Evolutionary conservation across 352 stramenopile genomes (phyloP).

Genomic region (Globisporangium yorkense): DNA sequence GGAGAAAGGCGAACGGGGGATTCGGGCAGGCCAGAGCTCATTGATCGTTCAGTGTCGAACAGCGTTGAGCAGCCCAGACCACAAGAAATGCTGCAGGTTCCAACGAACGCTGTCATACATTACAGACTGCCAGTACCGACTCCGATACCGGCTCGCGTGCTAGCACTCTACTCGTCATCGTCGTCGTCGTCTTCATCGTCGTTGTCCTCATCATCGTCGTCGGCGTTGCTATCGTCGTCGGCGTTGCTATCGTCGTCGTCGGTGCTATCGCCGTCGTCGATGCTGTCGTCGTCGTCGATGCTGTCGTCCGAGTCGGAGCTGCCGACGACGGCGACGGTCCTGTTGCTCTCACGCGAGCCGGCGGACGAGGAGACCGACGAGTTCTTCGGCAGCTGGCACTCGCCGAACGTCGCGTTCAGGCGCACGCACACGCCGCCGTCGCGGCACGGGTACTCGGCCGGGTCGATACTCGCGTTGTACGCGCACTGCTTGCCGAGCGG

Average conservation of each 20-base stretch:
- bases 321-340: slow-evolving; percentile 7
- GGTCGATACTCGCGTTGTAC: slow-evolving; percentile 50
- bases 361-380: slow-evolving; percentile 7
- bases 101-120: not conserved
- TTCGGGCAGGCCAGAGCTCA: no score
- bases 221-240: not conserved
- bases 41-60: no score
- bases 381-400: slow-evolving; percentile 20
- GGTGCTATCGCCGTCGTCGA: no score
- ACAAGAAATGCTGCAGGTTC: not conserved
- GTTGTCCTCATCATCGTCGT: not conserved
- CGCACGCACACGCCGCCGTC: slow-evolving; percentile 38
- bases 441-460: slow-evolving; percentile 48
- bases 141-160: not conserved
- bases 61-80: no score
- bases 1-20: no score
- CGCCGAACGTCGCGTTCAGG: slow-evolving; percentile 48
- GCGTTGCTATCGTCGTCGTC: not conserved
- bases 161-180: not conserved
- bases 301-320: slow-evolving; percentile 9
- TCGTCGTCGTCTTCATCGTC: not conserved
- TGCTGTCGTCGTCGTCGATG: slow-evolving; percentile 5
- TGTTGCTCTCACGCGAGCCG: slow-evolving; percentile 1
- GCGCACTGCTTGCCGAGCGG: slow-evolving; percentile 48
- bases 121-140: not conserved